Evolutionary conservation across 164 flowering plant species (phyloP).

Genomic region (Umbilicus rupestris): DNA sequence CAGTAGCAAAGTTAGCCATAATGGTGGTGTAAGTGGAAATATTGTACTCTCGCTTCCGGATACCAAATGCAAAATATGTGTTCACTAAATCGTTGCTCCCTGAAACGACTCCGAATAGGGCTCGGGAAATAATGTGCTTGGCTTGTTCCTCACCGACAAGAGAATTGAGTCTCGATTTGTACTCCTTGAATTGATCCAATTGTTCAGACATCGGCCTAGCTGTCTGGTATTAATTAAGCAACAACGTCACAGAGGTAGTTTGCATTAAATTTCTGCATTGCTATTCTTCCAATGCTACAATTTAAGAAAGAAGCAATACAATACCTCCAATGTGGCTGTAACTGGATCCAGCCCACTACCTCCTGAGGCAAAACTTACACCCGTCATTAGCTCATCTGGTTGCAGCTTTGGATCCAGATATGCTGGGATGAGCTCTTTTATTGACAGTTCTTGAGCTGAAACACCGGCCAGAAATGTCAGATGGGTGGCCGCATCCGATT

Average conservation of each 20-base stretch:
- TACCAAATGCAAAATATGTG: conserved; percentile 5
- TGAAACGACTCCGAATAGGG: conserved; percentile 5
- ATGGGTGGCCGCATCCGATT: neutral
- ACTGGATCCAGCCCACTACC: conserved; percentile 14
- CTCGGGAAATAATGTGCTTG: neutral
- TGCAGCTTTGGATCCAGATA: conserved; percentile 13
- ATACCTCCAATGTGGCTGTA: conserved; percentile 5
- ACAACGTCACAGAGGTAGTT: neutral
- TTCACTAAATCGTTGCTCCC: conserved; percentile 18
- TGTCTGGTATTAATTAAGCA: neutral
- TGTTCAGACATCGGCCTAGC: conserved; percentile 9
- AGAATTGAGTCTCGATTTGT: conserved; percentile 5
- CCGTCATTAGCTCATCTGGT: conserved; percentile 9
- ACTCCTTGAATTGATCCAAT: conserved; percentile 12
- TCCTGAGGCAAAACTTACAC: conserved; percentile 15
- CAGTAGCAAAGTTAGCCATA: neutral
- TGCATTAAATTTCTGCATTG: neutral
- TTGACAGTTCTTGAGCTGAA: conserved; percentile 11
- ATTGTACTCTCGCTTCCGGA: neutral
- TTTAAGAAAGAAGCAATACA: neutral
- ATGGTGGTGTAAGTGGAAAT: neutral
- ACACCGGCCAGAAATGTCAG: neutral
- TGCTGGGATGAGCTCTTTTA: conserved; percentile 14
- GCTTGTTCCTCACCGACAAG: conserved; percentile 11
- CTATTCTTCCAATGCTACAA: neutral